phyloP scores from a whole-genome alignment of 106 monocot species.

The Apostasia ramifera region DNA sequence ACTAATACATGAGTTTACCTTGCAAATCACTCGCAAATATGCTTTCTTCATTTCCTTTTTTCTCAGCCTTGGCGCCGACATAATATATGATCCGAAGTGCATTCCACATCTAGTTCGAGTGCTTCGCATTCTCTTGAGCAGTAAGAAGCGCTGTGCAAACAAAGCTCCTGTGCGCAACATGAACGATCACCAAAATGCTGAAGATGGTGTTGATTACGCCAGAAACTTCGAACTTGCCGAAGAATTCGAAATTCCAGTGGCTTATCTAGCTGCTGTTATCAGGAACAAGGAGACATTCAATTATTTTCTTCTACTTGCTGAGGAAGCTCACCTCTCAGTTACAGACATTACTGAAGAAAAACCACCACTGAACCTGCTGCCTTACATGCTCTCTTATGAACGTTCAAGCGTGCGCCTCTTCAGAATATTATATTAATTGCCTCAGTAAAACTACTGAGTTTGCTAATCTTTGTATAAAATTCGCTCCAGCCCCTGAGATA shows the following conservation, averaged over 20 bases:
- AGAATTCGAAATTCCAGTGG: slow-evolving; percentile 23
- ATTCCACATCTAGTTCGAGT: slow-evolving; percentile 71
- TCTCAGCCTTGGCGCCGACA: slow-evolving; percentile 82
- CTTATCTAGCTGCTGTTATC: slow-evolving; percentile 79
- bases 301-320: slow-evolving; percentile 45
- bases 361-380: slow-evolving; percentile 50
- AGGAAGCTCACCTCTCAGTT: slow-evolving; percentile 39
- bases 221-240: not conserved
- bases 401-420: slow-evolving; percentile 44
- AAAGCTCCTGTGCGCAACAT: not conserved
- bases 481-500: too few relatives aligned
- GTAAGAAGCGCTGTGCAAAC: not conserved
- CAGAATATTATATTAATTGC: slow-evolving; percentile 18
- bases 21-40: not conserved
- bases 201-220: not conserved
- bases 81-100: slow-evolving; percentile 82
- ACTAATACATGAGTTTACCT: too few relatives aligned
- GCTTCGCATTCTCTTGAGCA: slow-evolving; percentile 45
- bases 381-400: slow-evolving; percentile 84
- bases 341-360: slow-evolving; percentile 38
- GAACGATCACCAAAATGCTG: too few relatives aligned
- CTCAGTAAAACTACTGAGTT: too few relatives aligned
- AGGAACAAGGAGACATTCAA: slow-evolving; percentile 61
- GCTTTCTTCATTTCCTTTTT: slow-evolving; percentile 4
- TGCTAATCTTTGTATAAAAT: too few relatives aligned